phyloP scores from a whole-genome alignment of 2,329 filamentous ascomycete species.

The Sclerotinia subarctica region DNA sequence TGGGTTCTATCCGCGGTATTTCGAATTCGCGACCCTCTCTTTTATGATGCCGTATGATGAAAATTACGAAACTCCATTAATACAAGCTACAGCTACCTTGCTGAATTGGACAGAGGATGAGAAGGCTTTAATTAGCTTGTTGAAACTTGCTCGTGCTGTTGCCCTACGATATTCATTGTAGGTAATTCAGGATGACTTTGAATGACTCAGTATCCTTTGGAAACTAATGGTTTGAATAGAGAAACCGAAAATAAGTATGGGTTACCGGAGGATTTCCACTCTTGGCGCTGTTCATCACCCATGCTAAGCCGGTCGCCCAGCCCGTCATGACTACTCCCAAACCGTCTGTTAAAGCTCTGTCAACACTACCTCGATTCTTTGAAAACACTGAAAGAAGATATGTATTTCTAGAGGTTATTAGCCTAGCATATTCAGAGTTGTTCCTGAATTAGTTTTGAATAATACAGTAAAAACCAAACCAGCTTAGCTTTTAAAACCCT shows the following conservation, averaged over 20 bases:
- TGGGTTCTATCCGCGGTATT: constrained; percentile 33
- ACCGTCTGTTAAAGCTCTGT: not conserved
- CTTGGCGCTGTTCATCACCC: not conserved
- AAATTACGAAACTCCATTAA: not conserved
- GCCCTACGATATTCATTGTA: not conserved
- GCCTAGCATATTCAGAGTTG: no score
- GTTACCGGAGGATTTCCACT: not conserved
- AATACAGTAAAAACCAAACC: no score
- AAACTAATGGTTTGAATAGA: not conserved
- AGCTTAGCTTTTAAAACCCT: no score
- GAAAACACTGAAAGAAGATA: no score
- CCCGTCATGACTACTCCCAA: not conserved
- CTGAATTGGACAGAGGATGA: not conserved
- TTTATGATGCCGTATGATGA: not conserved
- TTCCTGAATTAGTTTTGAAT: no score
- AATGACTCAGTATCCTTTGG: not conserved
- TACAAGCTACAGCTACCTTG: not conserved
- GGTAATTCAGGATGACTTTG: not conserved
- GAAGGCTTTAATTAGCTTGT: not conserved
- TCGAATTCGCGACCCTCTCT: constrained; percentile 28
- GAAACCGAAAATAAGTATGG: not conserved
- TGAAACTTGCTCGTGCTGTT: not conserved
- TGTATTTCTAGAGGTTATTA: no score
- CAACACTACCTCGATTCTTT: no score
- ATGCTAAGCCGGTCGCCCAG: not conserved